Percentiles rank a stretch among this genome's conserved stretches.
phyloP scores from a whole-genome alignment of 2,329 filamentous ascomycete genomes.

The Calonectria crousiana region DNA sequence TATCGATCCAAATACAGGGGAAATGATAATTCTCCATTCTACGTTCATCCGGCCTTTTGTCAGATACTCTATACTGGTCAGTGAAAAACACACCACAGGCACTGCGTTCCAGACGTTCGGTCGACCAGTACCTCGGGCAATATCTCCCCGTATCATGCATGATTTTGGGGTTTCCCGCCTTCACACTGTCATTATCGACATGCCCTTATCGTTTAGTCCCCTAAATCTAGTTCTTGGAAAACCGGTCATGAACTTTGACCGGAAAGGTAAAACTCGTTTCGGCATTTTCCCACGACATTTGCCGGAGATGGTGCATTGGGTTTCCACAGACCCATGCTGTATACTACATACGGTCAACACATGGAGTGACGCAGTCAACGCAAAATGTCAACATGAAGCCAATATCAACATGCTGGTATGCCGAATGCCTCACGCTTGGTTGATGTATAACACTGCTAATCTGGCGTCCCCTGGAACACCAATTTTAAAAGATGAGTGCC shows the following conservation, averaged over 20 bases:
- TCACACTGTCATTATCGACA: constrained; percentile 76
- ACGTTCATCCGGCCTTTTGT: constrained; percentile 75
- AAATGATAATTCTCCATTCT: constrained; percentile 76
- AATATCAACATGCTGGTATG: neutral
- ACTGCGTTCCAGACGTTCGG: constrained; percentile 29
- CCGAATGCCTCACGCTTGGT: neutral
- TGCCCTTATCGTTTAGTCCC: constrained; percentile 75
- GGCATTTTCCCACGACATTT: neutral
- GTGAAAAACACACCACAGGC: rapidly evolving
- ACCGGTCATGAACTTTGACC: neutral
- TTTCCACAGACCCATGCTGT: neutral
- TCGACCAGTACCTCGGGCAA: constrained; percentile 68
- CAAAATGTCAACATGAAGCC: neutral
- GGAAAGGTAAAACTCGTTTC: neutral
- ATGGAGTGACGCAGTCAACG: neutral
- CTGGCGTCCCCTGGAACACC: neutral
- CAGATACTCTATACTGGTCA: constrained; percentile 67
- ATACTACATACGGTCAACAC: neutral
- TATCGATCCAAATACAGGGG: constrained; percentile 73
- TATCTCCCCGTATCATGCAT: constrained; percentile 79
- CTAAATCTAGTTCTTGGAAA: constrained; percentile 59
- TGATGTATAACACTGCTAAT: neutral
- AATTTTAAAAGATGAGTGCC: neutral
- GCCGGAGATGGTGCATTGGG: neutral
- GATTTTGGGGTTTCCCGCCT: constrained; percentile 76